Conservation (phyloP, 2,329 filamentous ascomycete genomes). For the Moelleriella libera region DNA sequence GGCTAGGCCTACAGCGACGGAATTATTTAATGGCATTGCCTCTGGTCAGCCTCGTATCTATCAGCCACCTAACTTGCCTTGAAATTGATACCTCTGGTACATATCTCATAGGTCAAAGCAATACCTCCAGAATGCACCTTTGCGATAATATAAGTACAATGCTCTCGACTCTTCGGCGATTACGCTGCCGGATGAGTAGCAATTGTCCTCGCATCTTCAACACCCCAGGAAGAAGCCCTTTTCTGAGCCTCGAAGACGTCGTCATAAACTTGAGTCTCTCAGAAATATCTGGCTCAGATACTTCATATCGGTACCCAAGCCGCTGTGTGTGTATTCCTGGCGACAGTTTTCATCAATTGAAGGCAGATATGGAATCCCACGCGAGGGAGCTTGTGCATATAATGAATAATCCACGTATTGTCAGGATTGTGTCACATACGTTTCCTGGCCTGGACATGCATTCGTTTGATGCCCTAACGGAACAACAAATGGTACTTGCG, state of each 20-base stretch:
- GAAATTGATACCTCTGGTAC: conserved; percentile 5
- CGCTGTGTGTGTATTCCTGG: neutral
- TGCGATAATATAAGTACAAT: conserved; percentile 2
- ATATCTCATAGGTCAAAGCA: neutral
- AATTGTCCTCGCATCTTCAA: conserved; percentile 4
- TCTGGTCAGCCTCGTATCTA: conserved; percentile 2
- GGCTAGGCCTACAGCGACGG: neutral
- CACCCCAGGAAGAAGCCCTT: neutral
- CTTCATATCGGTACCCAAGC: conserved; percentile 2
- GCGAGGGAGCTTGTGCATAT: conserved; percentile 2
- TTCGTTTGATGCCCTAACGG: conserved; percentile 4
- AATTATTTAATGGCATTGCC: conserved; percentile 3
- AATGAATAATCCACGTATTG: conserved; percentile 4
- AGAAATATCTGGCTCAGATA: conserved; percentile 1
- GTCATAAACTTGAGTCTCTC: conserved; percentile 5
- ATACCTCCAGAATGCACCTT: conserved; percentile 1
- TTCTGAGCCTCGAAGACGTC: conserved; percentile 1
- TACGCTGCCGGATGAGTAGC: conserved; percentile 4
- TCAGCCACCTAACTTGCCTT: conserved; percentile 4
- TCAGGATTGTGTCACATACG: conserved; percentile 5
- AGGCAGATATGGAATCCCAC: conserved; percentile 3
- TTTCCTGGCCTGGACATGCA: conserved; percentile 2
- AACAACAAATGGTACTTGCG: conserved; percentile 2
- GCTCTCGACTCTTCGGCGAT: conserved; percentile 3
- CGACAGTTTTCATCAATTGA: conserved; percentile 2